Conservation (phyloP, 768 basidiomycete genomes). For the Plicaturopsis crispa region DNA sequence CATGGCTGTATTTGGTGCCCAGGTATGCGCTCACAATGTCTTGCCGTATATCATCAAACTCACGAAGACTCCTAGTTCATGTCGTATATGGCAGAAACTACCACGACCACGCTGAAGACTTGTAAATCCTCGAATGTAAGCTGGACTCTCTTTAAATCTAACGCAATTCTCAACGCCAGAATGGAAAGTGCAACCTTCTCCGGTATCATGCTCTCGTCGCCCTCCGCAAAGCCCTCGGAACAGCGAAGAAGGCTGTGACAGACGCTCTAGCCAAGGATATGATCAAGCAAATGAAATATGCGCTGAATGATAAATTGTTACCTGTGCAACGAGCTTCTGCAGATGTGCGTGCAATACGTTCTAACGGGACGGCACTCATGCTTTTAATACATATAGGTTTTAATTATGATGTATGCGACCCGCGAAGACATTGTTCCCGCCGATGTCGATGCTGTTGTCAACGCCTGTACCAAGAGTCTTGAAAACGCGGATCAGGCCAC, state of each 20-base stretch:
- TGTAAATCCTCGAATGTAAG: conserved; percentile 63
- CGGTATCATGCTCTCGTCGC: conserved; percentile 75
- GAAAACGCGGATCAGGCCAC: conserved; percentile 83
- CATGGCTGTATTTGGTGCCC: conserved; percentile 77
- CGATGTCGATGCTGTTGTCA: conserved; percentile 75
- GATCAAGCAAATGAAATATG: conserved; percentile 71
- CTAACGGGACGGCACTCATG: neutral
- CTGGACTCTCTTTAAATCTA: neutral
- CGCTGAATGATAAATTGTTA: conserved; percentile 74
- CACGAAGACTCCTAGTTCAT: conserved; percentile 55
- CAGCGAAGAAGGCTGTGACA: conserved; percentile 77
- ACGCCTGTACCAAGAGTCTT: conserved; percentile 60
- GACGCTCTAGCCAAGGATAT: conserved; percentile 77
- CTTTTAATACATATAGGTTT: conserved; percentile 25
- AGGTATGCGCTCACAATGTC: conserved; percentile 42
- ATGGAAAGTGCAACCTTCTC: no score
- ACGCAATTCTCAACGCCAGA: conserved; percentile 63
- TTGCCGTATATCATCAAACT: neutral
- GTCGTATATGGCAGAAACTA: conserved; percentile 90
- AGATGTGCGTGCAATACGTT: conserved; percentile 38
- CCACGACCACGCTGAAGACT: conserved; percentile 55
- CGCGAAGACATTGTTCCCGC: conserved; percentile 48
- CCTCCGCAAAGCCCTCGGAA: conserved; percentile 70
- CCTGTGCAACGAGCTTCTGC: conserved; percentile 81
- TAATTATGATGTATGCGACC: conserved; percentile 51